A percentile compares a stretch with the other conserved stretches of the same genome.
Evolutionary conservation across 2,329 filamentous ascomycete genomes (phyloP).

Genomic region (Epichloe festucae): DNA sequence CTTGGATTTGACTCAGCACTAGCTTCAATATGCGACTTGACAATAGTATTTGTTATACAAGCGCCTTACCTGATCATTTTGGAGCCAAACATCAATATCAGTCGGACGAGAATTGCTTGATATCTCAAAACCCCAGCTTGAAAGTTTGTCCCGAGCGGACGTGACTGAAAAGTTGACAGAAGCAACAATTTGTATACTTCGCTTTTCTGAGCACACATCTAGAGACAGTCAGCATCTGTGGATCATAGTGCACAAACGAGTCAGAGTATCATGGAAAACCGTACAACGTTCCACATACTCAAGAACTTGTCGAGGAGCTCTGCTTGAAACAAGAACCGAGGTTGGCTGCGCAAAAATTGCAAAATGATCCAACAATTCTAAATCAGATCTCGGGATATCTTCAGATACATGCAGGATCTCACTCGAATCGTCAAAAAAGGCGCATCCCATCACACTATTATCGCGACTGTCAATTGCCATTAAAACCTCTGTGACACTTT

Average conservation of each 20-base stretch:
- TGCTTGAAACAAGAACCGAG: slow-evolving; percentile 37
- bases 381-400: slow-evolving; percentile 56
- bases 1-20: slow-evolving; percentile 49
- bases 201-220: not conserved
- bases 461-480: slow-evolving; percentile 69
- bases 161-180: slow-evolving; percentile 4
- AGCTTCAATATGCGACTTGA: not conserved
- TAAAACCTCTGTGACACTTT: slow-evolving; percentile 43
- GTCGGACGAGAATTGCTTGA: not conserved
- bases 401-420: slow-evolving; percentile 64
- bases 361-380: slow-evolving; percentile 54
- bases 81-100: not conserved
- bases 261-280: not conserved
- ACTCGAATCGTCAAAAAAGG: slow-evolving; percentile 63
- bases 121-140: not conserved
- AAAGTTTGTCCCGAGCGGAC: slow-evolving; percentile 1
- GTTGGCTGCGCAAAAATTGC: slow-evolving; percentile 42
- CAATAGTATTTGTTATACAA: not conserved
- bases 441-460: slow-evolving; percentile 64
- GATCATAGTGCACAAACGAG: not conserved
- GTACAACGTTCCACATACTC: slow-evolving; percentile 6
- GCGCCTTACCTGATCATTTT: not conserved
- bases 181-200: not conserved
- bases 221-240: slow-evolving; percentile 10
- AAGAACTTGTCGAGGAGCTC: slow-evolving; percentile 28